A percentile compares a stretch with the other conserved stretches of the same genome.
Conservation (phyloP, 2,329 filamentous ascomycete genomes). For the Achaetomium macrosporum region DNA sequence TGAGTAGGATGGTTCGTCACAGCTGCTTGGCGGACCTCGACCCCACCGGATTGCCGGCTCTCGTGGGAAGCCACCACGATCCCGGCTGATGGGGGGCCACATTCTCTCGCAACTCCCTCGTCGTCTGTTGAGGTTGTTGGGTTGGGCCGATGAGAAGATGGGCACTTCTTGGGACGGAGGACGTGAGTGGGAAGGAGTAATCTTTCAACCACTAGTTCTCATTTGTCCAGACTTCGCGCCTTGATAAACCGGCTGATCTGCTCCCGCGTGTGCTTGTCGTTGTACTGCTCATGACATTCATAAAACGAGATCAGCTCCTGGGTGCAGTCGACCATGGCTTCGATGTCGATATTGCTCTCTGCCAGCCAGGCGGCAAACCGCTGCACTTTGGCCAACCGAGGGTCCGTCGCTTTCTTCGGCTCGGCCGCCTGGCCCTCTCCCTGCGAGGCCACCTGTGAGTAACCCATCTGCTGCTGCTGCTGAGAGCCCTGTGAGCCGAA, state of each 20-base stretch:
- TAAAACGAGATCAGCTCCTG: conserved; percentile 91
- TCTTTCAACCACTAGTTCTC: conserved; percentile 10
- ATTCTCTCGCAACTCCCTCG: no score
- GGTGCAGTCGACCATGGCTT: conserved; percentile 79
- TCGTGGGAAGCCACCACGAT: no score
- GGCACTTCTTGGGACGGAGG: no score
- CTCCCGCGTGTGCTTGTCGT: conserved; percentile 53
- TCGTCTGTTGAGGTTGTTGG: no score
- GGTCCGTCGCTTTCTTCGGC: conserved; percentile 45
- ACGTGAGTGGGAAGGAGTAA: no score
- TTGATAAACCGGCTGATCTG: conserved; percentile 56
- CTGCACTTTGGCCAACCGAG: conserved; percentile 59
- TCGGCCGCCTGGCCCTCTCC: conserved; percentile 18
- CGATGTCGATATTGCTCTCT: conserved; percentile 78
- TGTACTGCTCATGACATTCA: conserved; percentile 59
- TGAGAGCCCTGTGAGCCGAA: conserved; percentile 17
- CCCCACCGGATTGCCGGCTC: no score
- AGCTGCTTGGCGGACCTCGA: no score
- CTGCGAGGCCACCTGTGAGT: conserved; percentile 13
- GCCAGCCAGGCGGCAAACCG: conserved; percentile 71
- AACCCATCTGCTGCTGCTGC: conserved; percentile 8
- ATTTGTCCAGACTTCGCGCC: conserved; percentile 51
- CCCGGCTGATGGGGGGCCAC: no score
- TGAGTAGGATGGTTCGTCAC: no score
- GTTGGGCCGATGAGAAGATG: no score